These are phyloP conservation scores for Aurantiochytrium sp. DNA, from an alignment of 108 stramenopile species.

Conservation along the genomic window DNA sequence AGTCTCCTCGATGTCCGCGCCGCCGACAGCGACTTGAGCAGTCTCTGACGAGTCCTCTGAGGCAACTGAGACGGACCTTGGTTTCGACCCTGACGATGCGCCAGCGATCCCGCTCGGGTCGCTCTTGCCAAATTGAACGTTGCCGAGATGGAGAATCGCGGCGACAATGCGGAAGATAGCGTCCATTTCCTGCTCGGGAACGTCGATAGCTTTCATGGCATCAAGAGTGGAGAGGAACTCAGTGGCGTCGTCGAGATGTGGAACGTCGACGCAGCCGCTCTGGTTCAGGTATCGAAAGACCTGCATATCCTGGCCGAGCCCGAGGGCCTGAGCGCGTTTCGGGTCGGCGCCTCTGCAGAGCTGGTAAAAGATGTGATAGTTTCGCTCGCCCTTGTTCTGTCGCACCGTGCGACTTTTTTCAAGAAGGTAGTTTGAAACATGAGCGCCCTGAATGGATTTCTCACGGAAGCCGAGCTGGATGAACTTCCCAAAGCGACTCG, in stretches of 20 bases:
- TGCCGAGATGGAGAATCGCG: constrained; percentile 33
- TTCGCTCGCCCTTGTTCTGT: constrained; percentile 51
- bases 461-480: constrained; percentile 19
- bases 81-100: constrained; percentile 52
- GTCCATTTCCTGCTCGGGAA: background rate
- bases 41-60: background rate
- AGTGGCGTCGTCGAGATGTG: constrained; percentile 1
- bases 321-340: constrained; percentile 41
- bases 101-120: background rate
- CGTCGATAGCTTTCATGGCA: constrained; percentile 19
- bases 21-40: background rate
- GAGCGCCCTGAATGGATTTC: constrained; percentile 19
- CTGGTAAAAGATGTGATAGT: constrained; percentile 64
- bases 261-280: background rate
- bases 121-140: constrained; percentile 7
- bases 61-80: background rate
- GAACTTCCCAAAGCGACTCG: constrained; percentile 28
- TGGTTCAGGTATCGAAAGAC: background rate
- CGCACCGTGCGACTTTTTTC: constrained; percentile 50
- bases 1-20: background rate
- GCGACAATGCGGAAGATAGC: constrained; percentile 1
- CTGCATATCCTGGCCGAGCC: constrained; percentile 29
- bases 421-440: constrained; percentile 51
- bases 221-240: constrained; percentile 16
- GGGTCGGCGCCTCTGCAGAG: constrained; percentile 33